Evolutionary conservation across 352 stramenopile species (phyloP).

Genomic region (Globisporangium solare): DNA sequence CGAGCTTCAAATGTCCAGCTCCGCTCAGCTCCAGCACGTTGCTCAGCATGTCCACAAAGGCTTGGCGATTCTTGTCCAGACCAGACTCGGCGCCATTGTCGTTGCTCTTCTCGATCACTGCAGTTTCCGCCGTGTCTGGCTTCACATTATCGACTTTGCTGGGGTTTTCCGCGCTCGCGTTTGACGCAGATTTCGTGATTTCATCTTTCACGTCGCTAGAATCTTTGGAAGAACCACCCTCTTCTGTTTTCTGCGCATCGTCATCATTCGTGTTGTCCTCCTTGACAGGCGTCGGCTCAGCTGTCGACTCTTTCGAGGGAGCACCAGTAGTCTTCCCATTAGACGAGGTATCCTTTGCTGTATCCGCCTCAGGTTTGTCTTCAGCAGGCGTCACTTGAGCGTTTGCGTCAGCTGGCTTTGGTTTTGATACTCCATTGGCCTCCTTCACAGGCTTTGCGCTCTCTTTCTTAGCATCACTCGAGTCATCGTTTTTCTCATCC

Average conservation of each 20-base stretch:
- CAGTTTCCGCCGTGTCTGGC: neutral
- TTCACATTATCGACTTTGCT: neutral
- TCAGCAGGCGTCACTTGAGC: neutral
- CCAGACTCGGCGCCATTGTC: constrained; percentile 27
- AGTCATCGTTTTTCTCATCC: constrained; percentile 9
- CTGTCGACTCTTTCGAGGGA: constrained; percentile 1
- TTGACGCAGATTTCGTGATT: constrained; percentile 1
- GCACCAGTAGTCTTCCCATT: neutral
- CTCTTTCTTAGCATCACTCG: constrained; percentile 2
- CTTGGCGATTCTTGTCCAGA: constrained; percentile 49
- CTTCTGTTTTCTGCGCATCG: neutral
- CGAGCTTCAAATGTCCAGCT: constrained; percentile 29
- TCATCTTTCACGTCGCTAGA: neutral
- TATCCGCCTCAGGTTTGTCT: constrained; percentile 2
- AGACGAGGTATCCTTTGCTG: neutral
- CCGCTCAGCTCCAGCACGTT: constrained; percentile 46
- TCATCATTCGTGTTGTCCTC: neutral
- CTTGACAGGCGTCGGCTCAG: neutral
- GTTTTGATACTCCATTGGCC: constrained; percentile 2
- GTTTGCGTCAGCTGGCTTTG: neutral
- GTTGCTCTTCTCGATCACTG: neutral
- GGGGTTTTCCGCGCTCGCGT: neutral
- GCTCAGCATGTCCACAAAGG: constrained; percentile 68
- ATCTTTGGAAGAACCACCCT: neutral
- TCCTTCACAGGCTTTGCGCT: neutral